Conservation (phyloP, 768 basidiomycete genomes). For the Hortiboletus campestris region DNA sequence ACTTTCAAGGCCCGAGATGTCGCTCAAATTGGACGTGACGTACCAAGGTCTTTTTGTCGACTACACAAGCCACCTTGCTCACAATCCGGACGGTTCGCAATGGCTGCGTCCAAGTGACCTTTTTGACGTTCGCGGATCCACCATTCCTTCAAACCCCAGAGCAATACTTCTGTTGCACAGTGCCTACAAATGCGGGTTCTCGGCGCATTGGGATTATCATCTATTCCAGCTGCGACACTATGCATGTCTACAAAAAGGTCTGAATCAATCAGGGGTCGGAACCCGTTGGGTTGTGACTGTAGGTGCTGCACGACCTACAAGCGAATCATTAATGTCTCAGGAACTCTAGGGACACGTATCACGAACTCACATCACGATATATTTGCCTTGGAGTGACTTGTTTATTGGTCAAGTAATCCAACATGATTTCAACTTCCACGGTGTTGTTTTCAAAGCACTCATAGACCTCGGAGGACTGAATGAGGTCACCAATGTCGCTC, state of each 20-base stretch:
- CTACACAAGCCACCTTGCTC: slow-evolving; percentile 57
- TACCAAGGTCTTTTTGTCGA: slow-evolving; percentile 67
- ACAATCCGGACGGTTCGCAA: slow-evolving; percentile 68
- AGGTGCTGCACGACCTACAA: slow-evolving; percentile 61
- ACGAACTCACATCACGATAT: slow-evolving; percentile 64
- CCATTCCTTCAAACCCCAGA: slow-evolving; percentile 79
- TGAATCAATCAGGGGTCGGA: slow-evolving; percentile 63
- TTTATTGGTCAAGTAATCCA: slow-evolving; percentile 72
- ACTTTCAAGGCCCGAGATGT: not conserved
- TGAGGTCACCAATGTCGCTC: slow-evolving; percentile 67
- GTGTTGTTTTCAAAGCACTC: slow-evolving; percentile 78
- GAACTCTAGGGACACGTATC: not conserved
- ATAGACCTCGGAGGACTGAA: slow-evolving; percentile 72
- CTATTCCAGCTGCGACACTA: slow-evolving; percentile 50
- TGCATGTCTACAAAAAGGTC: slow-evolving; percentile 74
- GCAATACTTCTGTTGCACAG: slow-evolving; percentile 72
- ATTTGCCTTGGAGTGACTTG: slow-evolving; percentile 66
- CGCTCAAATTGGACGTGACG: slow-evolving; percentile 21
- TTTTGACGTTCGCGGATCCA: slow-evolving; percentile 78
- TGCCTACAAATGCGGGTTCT: slow-evolving; percentile 62
- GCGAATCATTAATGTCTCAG: slow-evolving; percentile 4
- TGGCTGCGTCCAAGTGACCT: slow-evolving; percentile 54
- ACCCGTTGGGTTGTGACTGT: slow-evolving; percentile 58
- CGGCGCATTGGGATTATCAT: slow-evolving; percentile 57
- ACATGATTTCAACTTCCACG: slow-evolving; percentile 79